Conservation (phyloP, 2,329 filamentous ascomycete species). For the Elsinoe arachidis region DNA sequence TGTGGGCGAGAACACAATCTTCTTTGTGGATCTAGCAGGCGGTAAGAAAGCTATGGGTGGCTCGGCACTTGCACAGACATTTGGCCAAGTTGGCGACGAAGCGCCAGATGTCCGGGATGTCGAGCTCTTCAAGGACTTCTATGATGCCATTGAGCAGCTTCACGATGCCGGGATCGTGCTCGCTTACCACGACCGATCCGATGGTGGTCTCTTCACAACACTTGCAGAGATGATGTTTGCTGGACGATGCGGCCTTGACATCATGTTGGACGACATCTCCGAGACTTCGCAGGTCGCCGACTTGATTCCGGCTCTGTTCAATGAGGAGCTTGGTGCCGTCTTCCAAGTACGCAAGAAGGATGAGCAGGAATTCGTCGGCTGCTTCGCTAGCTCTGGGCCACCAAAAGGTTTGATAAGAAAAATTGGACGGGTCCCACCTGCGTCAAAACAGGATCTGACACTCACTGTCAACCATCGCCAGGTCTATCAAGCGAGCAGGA, state of each 20-base stretch:
- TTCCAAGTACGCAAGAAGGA: constrained; percentile 87
- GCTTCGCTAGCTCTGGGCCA: constrained; percentile 83
- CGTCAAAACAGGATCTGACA: constrained; percentile 64
- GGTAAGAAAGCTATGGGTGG: constrained; percentile 78
- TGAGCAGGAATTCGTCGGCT: constrained; percentile 75
- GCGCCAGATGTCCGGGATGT: constrained; percentile 78
- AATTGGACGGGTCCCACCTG: constrained; percentile 66
- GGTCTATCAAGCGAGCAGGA: constrained; percentile 60
- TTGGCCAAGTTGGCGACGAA: constrained; percentile 76
- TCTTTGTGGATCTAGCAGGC: constrained; percentile 83
- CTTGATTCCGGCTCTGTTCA: constrained; percentile 76
- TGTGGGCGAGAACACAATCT: constrained; percentile 76
- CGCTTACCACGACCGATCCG: constrained; percentile 89
- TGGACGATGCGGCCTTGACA: constrained; percentile 76
- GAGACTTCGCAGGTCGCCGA: constrained; percentile 48
- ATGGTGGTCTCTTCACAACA: constrained; percentile 85
- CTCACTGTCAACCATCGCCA: constrained; percentile 63
- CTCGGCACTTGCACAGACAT: constrained; percentile 82
- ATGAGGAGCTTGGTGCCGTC: constrained; percentile 89
- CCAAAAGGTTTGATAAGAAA: constrained; percentile 73
- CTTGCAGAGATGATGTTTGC: constrained; percentile 98
- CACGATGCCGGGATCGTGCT: constrained; percentile 66
- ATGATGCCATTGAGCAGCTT: constrained; percentile 68
- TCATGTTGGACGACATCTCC: constrained; percentile 70
- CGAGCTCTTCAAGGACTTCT: constrained; percentile 77